Evolutionary conservation across 75 land plant species (phyloP).

Genomic region (Pinus tabuliformis): DNA sequence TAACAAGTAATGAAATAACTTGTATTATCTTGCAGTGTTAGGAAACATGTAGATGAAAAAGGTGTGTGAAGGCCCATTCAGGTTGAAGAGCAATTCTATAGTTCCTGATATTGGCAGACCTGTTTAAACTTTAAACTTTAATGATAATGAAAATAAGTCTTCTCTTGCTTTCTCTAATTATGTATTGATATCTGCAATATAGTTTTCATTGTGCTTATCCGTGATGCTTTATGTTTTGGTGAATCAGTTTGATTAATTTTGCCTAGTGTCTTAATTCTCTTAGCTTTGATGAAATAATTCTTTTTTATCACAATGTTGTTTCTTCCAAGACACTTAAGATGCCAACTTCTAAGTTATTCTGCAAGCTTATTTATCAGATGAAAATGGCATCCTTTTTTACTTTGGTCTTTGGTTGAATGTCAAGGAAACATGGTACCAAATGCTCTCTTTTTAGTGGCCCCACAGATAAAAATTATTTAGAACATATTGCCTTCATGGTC

Average conservation of each 20-base stretch:
- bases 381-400: not conserved
- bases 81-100: not conserved
- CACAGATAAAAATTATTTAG: not conserved
- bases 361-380: not conserved
- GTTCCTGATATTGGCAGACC: not conserved
- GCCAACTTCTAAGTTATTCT: not conserved
- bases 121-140: not conserved
- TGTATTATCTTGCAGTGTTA: not conserved
- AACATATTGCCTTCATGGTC: not conserved
- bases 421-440: not conserved
- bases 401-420: not conserved
- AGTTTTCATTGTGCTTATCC: not conserved
- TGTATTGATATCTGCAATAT: not conserved
- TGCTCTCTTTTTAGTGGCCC: not conserved
- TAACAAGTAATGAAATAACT: not conserved
- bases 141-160: not conserved
- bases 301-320: too few relatives aligned
- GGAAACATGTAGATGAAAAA: not conserved
- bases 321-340: not conserved
- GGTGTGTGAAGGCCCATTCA: not conserved
- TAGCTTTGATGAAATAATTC: not conserved
- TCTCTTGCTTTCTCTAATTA: not conserved
- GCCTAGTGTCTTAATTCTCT: not conserved
- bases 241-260: not conserved
- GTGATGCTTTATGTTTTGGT: not conserved